A percentile compares a stretch with the other conserved stretches of the same genome.
Conservation (phyloP, 805 yeast species). For the Brettanomyces sp. region DNA sequence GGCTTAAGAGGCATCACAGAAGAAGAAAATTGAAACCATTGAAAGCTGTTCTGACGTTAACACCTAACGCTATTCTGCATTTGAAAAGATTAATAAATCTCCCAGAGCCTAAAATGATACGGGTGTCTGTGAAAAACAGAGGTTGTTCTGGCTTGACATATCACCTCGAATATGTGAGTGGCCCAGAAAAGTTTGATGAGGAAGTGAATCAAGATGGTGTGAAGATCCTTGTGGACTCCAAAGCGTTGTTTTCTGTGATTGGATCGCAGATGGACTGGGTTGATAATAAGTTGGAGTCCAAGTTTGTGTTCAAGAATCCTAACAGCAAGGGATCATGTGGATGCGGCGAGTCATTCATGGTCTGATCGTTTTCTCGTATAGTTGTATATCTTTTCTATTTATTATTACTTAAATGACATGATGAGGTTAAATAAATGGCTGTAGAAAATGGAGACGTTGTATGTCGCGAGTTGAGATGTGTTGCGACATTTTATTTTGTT, state of each 20-base stretch:
- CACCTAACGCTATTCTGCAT: conserved; percentile 70
- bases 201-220: conserved; percentile 89
- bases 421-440: neutral
- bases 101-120: conserved; percentile 81
- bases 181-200: conserved; percentile 95
- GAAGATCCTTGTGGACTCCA: conserved; percentile 85
- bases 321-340: conserved; percentile 98
- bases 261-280: conserved; percentile 99
- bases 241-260: conserved; percentile 89
- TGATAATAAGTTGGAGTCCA: conserved; percentile 80
- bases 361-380: conserved; percentile 28
- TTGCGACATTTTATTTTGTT: too few species aligned
- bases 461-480: too few species aligned
- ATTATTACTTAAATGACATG: neutral
- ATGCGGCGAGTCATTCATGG: conserved; percentile 98
- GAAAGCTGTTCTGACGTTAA: conserved; percentile 78
- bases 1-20: conserved; percentile 9
- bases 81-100: conserved; percentile 55
- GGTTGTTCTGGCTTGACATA: conserved; percentile 96
- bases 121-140: conserved; percentile 90
- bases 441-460: neutral
- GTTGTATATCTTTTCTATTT: neutral
- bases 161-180: conserved; percentile 79
- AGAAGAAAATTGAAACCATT: conserved; percentile 74
- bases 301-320: conserved; percentile 91